Evolutionary conservation across 228 moss, liverwort and hornwort species (phyloP).

Genomic region (Sphagnum fallax): DNA sequence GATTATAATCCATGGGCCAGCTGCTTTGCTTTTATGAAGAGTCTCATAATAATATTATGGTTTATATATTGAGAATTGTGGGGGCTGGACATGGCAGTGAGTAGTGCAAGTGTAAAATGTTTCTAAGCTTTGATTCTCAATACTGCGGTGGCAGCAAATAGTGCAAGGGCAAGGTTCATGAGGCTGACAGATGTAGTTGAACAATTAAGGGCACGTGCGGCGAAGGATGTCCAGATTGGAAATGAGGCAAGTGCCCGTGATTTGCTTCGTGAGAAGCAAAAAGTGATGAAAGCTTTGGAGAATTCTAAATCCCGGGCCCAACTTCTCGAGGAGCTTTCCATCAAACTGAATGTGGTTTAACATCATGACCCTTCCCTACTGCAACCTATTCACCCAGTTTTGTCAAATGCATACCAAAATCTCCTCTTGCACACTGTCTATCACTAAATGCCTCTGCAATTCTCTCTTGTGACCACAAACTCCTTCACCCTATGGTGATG

Average conservation of each 20-base stretch:
- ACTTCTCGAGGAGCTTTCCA: slow-evolving; percentile 68
- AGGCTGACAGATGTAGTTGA: slow-evolving; percentile 84
- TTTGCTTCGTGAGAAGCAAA: slow-evolving; percentile 79
- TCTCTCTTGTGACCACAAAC: not conserved
- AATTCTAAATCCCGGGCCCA: slow-evolving; percentile 64
- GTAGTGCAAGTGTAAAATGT: not conserved
- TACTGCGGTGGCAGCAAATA: slow-evolving; percentile 47
- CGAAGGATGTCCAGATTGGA: slow-evolving; percentile 60
- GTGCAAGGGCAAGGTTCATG: slow-evolving; percentile 80
- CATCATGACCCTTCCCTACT: not conserved
- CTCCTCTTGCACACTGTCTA: not conserved
- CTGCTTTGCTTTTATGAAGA: not conserved
- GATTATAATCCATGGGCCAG: not conserved
- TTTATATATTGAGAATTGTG: not conserved
- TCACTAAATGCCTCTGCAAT: not conserved
- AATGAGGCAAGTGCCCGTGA: slow-evolving; percentile 66
- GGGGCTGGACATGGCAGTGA: not conserved
- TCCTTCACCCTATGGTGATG: not conserved
- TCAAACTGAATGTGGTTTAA: slow-evolving; percentile 73
- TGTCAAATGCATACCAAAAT: not conserved
- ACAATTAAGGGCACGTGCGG: slow-evolving; percentile 80
- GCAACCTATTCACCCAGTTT: not conserved
- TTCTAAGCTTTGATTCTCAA: not conserved
- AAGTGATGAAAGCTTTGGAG: slow-evolving; percentile 85
- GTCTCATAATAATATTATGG: not conserved